Conservation (phyloP, 345 rosid species). For the Salix caprea region DNA sequence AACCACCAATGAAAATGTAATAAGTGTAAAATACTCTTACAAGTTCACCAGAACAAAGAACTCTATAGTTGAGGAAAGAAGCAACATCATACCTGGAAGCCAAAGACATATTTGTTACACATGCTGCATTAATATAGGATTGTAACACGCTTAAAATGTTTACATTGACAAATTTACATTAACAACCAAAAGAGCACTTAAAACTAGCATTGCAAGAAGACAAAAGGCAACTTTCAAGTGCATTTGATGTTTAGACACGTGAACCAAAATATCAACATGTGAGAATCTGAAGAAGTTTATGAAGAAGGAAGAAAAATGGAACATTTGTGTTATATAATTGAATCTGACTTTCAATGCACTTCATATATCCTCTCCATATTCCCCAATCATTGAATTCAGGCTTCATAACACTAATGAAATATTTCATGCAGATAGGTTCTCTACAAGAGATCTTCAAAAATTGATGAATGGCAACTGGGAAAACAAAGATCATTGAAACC, state of each 20-base stretch:
- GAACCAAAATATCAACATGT: background rate
- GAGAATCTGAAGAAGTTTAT: background rate
- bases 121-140: background rate
- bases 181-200: background rate
- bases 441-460: background rate
- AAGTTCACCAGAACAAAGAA: slow-evolving; percentile 53
- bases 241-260: no score
- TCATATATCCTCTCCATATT: background rate
- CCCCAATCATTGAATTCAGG: background rate
- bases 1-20: background rate
- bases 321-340: background rate
- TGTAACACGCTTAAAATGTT: background rate
- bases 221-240: background rate
- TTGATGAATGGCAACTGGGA: background rate
- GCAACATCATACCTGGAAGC: slow-evolving; percentile 72
- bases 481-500: background rate
- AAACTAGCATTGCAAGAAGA: background rate
- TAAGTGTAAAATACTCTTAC: slow-evolving; percentile 38
- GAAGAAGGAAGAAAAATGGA: background rate
- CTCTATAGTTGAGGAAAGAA: slow-evolving; percentile 53
- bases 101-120: slow-evolving; percentile 10
- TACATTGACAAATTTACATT: background rate
- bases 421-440: background rate
- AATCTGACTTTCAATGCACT: background rate
- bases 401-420: background rate